Base-by-base conservation (phyloP, 2,329 filamentous ascomycete species). In the Fusarium pseudocircinatum region DNA sequence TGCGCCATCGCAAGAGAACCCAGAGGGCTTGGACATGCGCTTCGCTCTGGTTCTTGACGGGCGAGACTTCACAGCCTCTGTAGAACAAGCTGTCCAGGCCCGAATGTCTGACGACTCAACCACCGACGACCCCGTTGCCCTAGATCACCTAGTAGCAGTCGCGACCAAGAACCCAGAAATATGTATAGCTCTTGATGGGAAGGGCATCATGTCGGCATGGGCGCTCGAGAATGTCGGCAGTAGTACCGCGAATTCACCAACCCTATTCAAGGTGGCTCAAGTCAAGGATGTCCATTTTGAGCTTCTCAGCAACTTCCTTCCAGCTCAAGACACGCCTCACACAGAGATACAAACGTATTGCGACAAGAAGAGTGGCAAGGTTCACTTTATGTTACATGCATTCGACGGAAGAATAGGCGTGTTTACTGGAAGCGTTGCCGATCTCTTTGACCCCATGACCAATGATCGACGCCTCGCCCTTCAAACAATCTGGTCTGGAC, bases 131-230 rank as follows among this genome's bases (percentile, higher is more conserved):
- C 88, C 72, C 28, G 72, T 94, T 70, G 92, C 93, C 11, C 85
- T 98, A 57, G 92, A 96, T 75, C 94, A 97, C 79, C 85, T 98
- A 10, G 92, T 97, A 47, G 93, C 95, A 74, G 88, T 98, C 75
- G 94, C 94, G 15, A 96, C 96, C 70, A 92, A 92, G 59, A 93
- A 89, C 63, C 94, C 95, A 0, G 96, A 99, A 79, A 90, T 99
- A 6, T 96, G 95, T 74, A 87, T 98, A 30, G 91, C 96, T 14
- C 86, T 97, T 53, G 94, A 98, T 81, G 91, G 92, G n/a, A 85
- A 88, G 53, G 96, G 96, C 2, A 91, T 92, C 73, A 94, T 98
- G 92, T 95, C 94, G 44, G 94, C 94, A 0, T 98, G 96, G 94
- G 96, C 94, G 1, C 84, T 99, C 63, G 95, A 98, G 80, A 95